These are phyloP conservation scores for Cetraspora pellucida DNA, from an alignment of 192 early-diverging fungal genomes.

Conservation along the genomic window DNA sequence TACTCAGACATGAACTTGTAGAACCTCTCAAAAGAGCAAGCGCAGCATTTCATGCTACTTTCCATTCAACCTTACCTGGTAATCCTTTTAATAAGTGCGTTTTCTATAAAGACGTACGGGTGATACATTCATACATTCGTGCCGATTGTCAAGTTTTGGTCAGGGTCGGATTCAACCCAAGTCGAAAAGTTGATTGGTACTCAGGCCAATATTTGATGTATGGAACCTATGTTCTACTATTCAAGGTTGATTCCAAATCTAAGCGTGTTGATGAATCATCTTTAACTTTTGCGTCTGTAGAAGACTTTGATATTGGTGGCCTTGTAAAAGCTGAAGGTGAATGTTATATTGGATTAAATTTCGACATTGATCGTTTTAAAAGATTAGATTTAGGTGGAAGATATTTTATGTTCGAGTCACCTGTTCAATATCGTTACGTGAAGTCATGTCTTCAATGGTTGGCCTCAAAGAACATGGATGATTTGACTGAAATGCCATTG, in stretches of 20 bases:
- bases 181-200: background rate
- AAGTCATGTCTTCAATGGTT: conserved; percentile 1
- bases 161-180: background rate
- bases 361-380: background rate
- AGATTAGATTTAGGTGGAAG: background rate
- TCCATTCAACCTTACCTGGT: background rate
- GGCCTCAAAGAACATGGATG: background rate
- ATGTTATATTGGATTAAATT: conserved; percentile 1
- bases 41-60: background rate
- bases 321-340: background rate
- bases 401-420: conserved; percentile 10
- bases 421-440: background rate
- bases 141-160: background rate
- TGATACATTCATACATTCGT: background rate
- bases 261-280: background rate
- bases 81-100: background rate
- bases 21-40: conserved; percentile 19
- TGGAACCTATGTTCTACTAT: conserved; percentile 15
- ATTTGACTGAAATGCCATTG: background rate
- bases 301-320: background rate
- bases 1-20: conserved; percentile 21
- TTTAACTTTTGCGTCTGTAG: background rate
- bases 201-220: conserved; percentile 3
- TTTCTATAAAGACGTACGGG: conserved; percentile 4
- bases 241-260: background rate